Evolutionary conservation across 176 grass and related monocot genomes (phyloP), one percentile per base, ranked within the genome.

Genomic region (Eragrostis nindensis): DNA sequence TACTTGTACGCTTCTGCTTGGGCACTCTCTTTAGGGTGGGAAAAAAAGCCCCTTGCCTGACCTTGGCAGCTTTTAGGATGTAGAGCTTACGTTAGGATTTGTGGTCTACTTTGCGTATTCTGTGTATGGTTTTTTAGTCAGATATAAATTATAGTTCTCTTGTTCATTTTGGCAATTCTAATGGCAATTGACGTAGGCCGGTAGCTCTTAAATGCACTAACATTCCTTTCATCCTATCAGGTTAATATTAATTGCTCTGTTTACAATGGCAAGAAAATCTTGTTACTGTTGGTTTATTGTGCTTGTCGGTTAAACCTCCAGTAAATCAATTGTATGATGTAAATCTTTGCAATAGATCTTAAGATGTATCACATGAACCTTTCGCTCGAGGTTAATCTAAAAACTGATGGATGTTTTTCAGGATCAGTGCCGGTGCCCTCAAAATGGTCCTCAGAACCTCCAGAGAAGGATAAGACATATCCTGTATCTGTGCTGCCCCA

Each of bases 401-500:
- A 71, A 18, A 11, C 7, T 53, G 24, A 2, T 85, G 32, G n/a
- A 57, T 78, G 29, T 50, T 57, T 78, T 86, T 65, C 88, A 98
- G 96, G 90, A 55, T 83, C 94, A 82, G 83, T 45, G 0, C 84
- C 79, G 40, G n/a, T 67, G 61, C 48, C 78, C 83, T 89, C 87
- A 75, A 91, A 91, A 80, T 97, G 94, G 92, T 82, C 83, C 11
- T 85, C 87, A 0, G 83, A 72, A 70, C 83, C 83, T 19, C 80
- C 62, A 42, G 92, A 91, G 59, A 70, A 70, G 42, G 86, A 94
- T 46, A 87, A 86, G 66, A 83, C 86, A 64, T 68, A 84, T 82
- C 80, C 68, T 63, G 67, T 68, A 53, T 70, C 82, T 79, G 62
- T 62, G 67, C 46, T 76, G 62, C 49, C 78, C 11, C 86, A 84